These are phyloP conservation scores for Pseudonitzschia delicatissima DNA, from an alignment of 108 stramenopile species.

Conservation along the genomic window DNA sequence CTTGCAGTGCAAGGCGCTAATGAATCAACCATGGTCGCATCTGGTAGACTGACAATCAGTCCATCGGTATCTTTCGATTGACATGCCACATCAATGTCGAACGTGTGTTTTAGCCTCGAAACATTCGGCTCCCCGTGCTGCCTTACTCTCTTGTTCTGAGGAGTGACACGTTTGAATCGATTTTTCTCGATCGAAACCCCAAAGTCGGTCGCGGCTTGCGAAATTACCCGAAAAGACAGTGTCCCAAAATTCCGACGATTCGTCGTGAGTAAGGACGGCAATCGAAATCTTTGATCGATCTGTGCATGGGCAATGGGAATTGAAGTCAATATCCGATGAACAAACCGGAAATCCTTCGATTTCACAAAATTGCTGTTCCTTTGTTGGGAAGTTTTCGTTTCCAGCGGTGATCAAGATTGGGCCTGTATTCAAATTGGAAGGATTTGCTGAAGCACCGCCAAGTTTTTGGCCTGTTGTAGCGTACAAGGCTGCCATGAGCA, in stretches of 20 bases:
- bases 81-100: background rate
- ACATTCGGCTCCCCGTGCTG: background rate
- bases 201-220: background rate
- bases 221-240: background rate
- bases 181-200: background rate
- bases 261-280: background rate
- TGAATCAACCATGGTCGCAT: background rate
- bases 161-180: background rate
- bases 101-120: background rate
- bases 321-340: background rate
- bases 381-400: background rate
- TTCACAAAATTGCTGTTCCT: background rate
- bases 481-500: conserved; percentile 26
- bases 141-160: no score
- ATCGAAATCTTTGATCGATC: conserved; percentile 8
- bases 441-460: background rate
- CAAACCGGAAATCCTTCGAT: conserved; percentile 17
- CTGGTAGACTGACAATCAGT: background rate
- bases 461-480: conserved; percentile 19
- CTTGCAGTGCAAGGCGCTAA: background rate
- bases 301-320: background rate
- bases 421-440: background rate
- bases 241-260: background rate
- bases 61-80: background rate
- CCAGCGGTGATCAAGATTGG: background rate